Conservation (phyloP, 768 basidiomycete species). For the Mycena pura region DNA sequence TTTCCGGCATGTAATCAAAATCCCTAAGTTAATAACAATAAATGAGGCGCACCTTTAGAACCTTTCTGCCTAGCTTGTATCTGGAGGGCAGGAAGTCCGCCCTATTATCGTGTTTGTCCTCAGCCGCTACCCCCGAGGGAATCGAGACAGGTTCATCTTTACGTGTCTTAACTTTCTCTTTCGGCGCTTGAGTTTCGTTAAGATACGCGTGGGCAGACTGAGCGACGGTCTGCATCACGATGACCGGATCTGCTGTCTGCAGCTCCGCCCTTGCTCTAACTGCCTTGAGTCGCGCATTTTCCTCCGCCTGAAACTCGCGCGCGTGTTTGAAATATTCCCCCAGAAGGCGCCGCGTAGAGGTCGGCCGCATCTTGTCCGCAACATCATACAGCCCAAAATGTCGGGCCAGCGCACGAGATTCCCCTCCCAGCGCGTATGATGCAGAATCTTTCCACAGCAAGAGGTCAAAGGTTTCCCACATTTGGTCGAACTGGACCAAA, state of each 20-base stretch:
- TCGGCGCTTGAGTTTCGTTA: neutral
- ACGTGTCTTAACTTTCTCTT: neutral
- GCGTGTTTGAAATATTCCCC: neutral
- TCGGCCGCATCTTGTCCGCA: neutral
- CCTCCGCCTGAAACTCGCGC: neutral
- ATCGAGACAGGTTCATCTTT: neutral
- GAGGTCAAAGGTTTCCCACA: neutral
- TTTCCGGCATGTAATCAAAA: neutral
- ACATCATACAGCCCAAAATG: conserved; percentile 6
- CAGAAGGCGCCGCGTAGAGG: neutral
- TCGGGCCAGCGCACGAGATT: neutral
- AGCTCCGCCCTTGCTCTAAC: neutral
- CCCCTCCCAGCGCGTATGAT: neutral
- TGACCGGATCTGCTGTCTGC: neutral
- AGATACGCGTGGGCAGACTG: conserved; percentile 5
- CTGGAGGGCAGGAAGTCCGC: neutral
- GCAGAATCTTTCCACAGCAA: neutral
- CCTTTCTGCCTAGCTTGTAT: conserved; percentile 7
- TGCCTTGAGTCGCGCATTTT: too few species aligned
- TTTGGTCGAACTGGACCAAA: neutral
- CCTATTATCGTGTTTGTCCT: neutral
- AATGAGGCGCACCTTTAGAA: neutral
- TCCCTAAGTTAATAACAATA: neutral
- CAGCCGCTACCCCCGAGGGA: neutral
- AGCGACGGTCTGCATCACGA: neutral